phyloP scores from a whole-genome alignment of 1,284 basidiomycete genomes.

The Austroboletus rostrupii region DNA sequence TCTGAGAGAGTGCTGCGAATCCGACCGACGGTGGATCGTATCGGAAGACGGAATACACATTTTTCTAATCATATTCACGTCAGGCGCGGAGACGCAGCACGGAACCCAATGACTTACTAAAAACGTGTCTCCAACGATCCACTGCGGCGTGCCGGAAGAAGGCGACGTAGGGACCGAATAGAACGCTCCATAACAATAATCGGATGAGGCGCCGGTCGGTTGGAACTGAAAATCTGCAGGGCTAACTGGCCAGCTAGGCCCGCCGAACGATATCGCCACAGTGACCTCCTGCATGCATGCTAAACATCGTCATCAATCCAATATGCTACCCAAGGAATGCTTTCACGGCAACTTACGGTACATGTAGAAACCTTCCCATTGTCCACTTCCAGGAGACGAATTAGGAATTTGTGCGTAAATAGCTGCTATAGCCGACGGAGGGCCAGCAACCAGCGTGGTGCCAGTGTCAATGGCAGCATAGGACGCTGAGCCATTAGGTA shows the following conservation, averaged over 20 bases:
- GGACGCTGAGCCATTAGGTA: constrained; percentile 33
- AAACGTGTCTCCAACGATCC: constrained; percentile 31
- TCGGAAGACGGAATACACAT: constrained; percentile 32
- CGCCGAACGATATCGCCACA: constrained; percentile 53
- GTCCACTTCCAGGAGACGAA: constrained; percentile 33
- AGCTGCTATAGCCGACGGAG: constrained; percentile 37
- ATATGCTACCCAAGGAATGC: background rate
- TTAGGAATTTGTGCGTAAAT: constrained; percentile 45
- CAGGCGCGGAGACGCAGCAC: background rate
- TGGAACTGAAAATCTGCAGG: constrained; percentile 25
- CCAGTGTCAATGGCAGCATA: constrained; percentile 52
- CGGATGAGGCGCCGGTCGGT: constrained; percentile 1
- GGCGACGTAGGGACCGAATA: constrained; percentile 16
- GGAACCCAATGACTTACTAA: constrained; percentile 11
- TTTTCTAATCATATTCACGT: constrained; percentile 22
- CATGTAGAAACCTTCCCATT: constrained; percentile 41
- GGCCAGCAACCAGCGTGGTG: constrained; percentile 50
- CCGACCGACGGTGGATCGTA: constrained; percentile 29
- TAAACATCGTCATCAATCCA: constrained; percentile 21
- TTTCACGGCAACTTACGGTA: constrained; percentile 37
- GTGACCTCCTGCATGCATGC: constrained; percentile 37
- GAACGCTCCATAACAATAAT: constrained; percentile 27
- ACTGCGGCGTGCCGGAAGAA: constrained; percentile 10
- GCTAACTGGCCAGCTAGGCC: constrained; percentile 30
- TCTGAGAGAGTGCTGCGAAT: constrained; percentile 27